Evolutionary conservation across 2,329 filamentous ascomycete genomes (phyloP).

Genomic region (Cucurbitaria berberidis): DNA sequence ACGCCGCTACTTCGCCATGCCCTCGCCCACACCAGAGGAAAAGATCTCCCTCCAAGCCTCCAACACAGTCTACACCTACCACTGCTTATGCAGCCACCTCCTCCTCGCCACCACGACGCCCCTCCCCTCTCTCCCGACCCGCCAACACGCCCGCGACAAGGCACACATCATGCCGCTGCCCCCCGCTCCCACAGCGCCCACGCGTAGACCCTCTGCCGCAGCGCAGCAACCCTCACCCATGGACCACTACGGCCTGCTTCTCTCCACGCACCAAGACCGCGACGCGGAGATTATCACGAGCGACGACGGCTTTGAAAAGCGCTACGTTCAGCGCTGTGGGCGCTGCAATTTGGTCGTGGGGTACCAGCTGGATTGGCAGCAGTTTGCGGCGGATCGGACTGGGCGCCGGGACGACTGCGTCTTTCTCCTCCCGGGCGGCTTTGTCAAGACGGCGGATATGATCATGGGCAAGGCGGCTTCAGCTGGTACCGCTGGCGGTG

Average conservation of each 20-base stretch:
- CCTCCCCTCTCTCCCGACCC: conserved; percentile 60
- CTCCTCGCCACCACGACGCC: conserved; percentile 65
- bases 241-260: conserved; percentile 58
- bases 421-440: conserved; percentile 66
- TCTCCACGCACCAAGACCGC: conserved; percentile 56
- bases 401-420: conserved; percentile 56
- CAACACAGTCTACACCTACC: conserved; percentile 59
- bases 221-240: conserved; percentile 19
- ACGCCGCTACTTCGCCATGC: conserved; percentile 42
- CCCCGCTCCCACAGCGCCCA: conserved; percentile 39
- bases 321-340: conserved; percentile 64
- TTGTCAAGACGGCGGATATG: conserved; percentile 66
- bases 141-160: conserved; percentile 57
- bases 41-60: conserved; percentile 44
- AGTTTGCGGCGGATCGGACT: conserved; percentile 48
- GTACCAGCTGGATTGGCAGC: conserved; percentile 65
- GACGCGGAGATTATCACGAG: conserved; percentile 60
- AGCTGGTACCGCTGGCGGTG: conserved; percentile 10
- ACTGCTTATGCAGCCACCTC: conserved; percentile 71
- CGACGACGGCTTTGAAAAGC: conserved; percentile 71
- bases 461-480: conserved; percentile 44
- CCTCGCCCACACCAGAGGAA: conserved; percentile 36
- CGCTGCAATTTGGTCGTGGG: conserved; percentile 67
- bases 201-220: too few relatives aligned
- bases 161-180: conserved; percentile 66